Evolutionary conservation across 2,329 filamentous ascomycete species (phyloP), one percentile per base, ranked within the genome.

Genomic region (Aureobasidium pullulans): DNA sequence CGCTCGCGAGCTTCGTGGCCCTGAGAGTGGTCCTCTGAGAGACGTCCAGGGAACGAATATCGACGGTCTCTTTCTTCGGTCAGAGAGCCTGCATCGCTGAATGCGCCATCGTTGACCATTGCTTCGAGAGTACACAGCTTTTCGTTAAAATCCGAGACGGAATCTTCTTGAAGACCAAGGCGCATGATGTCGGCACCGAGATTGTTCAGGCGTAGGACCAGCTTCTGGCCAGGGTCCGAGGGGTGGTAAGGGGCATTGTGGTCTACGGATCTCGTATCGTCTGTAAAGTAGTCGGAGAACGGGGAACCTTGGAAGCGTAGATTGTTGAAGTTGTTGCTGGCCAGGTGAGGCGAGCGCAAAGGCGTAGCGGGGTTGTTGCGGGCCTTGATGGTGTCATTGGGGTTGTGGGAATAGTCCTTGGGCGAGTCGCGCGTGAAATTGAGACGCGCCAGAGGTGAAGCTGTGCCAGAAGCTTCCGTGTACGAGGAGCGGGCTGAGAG

Each of bases 281-380:
- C 71, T 54, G 71, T 73, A 66, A 73, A 73, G 64, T 75, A 75
- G 64, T 75, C 73, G 60, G 68, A 71, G 64, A 73, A 74, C 2
- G 73, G 73, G 49, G 73, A 75, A 57, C 72, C 68, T 32, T 68
- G 66, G 42, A 66, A 59, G 2, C 66, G 57, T 9, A 50, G 42
- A n/a, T 57, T 52, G 29, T 53, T 44, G 42, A 57, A 53, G 16
- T 53, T 59, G 10, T 53, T 49, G 36, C 32, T 59, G 28, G 50
- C 31, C 2, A 34, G 28, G 23, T 60, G 60, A 16, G 62, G 62
- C 13, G 62, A 62, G 42, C 57, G 61, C 11, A 61, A 32, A 32
- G 63, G 63, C 6, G 63, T 64, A 2, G 60, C 44, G n/a, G 60
- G 60, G 48, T 49, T 48, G 40, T 63, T 42, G 50, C 54, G 44